Evolutionary conservation across 305 asterid species (phyloP).

Genomic region (Fraxinus xanthoxyloides): DNA sequence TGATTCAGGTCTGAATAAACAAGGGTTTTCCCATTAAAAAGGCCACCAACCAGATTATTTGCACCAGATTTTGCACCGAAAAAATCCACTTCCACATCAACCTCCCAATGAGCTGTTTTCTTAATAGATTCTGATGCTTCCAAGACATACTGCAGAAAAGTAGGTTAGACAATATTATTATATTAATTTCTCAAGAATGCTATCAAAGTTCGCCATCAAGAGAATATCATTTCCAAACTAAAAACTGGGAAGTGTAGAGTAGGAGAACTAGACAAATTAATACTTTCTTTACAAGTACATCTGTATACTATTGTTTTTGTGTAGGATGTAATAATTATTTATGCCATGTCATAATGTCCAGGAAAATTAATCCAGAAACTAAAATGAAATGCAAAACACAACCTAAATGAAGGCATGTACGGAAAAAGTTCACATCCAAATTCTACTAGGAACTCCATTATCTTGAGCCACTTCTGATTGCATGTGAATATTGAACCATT

Average conservation of each 20-base stretch:
- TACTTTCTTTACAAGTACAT: not conserved
- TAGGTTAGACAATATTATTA: not conserved
- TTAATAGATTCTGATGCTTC: conserved; percentile 63
- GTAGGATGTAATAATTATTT: not conserved
- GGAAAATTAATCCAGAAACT: not conserved
- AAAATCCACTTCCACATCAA: conserved; percentile 75
- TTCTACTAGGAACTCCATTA: not conserved
- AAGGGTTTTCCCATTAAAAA: conserved; percentile 80
- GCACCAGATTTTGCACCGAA: conserved; percentile 72
- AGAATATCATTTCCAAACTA: not conserved
- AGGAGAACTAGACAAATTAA: conserved; percentile 3
- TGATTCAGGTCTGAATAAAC: conserved; percentile 92
- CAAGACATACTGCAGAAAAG: conserved; percentile 66
- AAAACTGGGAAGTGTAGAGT: not conserved
- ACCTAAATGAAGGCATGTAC: not conserved
- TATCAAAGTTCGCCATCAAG: conserved; percentile 17
- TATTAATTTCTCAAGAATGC: conserved; percentile 7
- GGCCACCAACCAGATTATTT: conserved; percentile 73
- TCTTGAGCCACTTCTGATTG: not conserved
- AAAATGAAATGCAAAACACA: not conserved
- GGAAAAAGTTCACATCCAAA: not conserved
- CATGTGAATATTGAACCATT: not conserved
- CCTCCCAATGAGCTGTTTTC: conserved; percentile 88
- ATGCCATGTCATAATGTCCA: not conserved
- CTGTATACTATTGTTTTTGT: not conserved